Conservation (phyloP, 768 basidiomycete genomes). For the Imleria badia region DNA sequence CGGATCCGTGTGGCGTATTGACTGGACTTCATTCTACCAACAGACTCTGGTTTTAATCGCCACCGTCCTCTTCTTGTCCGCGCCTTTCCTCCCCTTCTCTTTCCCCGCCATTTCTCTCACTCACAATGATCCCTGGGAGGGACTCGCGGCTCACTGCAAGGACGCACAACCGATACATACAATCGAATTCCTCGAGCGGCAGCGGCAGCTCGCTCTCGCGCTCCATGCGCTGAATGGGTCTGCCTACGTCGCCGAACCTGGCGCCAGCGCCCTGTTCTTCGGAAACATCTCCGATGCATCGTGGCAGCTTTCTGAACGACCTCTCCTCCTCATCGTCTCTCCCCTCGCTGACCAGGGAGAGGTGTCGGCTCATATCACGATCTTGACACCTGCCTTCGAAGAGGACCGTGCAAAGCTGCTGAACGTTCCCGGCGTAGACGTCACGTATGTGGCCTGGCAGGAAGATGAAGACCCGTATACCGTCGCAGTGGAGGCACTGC, state of each 20-base stretch:
- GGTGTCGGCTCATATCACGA: conserved; percentile 45
- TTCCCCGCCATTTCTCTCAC: not conserved
- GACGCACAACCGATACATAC: conserved; percentile 46
- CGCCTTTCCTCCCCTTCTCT: not conserved
- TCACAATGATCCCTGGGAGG: conserved; percentile 19
- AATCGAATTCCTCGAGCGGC: conserved; percentile 52
- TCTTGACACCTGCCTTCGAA: conserved; percentile 81
- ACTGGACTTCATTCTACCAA: not conserved
- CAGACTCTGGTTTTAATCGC: conserved; percentile 16
- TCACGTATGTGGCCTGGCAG: conserved; percentile 56
- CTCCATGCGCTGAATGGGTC: conserved; percentile 52
- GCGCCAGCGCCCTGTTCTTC: conserved; percentile 68
- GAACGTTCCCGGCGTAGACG: conserved; percentile 45
- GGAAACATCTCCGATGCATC: conserved; percentile 61
- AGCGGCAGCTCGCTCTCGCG: conserved; percentile 48
- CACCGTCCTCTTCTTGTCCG: conserved; percentile 1
- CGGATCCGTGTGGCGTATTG: not conserved
- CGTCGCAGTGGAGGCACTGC: conserved; percentile 38
- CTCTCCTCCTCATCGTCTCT: conserved; percentile 65
- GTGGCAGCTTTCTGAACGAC: conserved; percentile 80
- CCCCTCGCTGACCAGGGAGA: conserved; percentile 33
- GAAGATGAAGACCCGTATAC: conserved; percentile 70
- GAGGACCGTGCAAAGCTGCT: conserved; percentile 64
- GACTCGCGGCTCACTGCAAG: conserved; percentile 44
- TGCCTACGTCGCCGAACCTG: conserved; percentile 80